Percentiles rank a stretch among this genome's conserved stretches.
Conservation (phyloP, 2,329 filamentous ascomycete species). For the Talaromyces sp. region DNA sequence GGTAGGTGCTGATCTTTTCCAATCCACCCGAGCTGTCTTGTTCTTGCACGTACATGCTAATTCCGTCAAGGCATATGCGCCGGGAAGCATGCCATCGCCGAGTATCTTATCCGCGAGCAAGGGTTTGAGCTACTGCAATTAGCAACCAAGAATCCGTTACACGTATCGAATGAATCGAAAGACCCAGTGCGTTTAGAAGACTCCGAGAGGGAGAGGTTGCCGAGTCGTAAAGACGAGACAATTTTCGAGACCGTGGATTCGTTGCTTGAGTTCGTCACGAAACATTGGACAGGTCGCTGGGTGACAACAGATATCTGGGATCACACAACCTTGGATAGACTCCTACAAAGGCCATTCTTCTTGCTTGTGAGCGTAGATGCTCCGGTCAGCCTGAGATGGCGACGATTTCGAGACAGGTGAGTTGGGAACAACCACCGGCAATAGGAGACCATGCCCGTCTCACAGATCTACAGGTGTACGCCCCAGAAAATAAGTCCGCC, state of each 20-base stretch:
- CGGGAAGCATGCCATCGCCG: conserved; percentile 84
- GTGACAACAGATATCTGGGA: conserved; percentile 80
- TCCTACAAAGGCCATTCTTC: conserved; percentile 83
- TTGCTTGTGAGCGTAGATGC: conserved; percentile 88
- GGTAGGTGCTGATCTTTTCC: conserved; percentile 29
- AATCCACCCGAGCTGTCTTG: background rate
- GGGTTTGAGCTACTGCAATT: conserved; percentile 73
- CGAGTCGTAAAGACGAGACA: conserved; percentile 23
- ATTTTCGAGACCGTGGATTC: conserved; percentile 62
- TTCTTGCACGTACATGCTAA: conserved; percentile 8
- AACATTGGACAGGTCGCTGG: conserved; percentile 76
- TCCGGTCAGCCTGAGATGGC: conserved; percentile 78
- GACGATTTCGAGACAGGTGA: conserved; percentile 63
- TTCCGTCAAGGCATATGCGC: conserved; percentile 73
- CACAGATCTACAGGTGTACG: conserved; percentile 41
- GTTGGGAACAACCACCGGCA: conserved; percentile 51
- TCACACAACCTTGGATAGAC: conserved; percentile 67
- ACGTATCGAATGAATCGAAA: conserved; percentile 24
- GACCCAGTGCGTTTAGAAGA: conserved; percentile 29
- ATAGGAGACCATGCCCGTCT: conserved; percentile 34
- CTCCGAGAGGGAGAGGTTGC: conserved; percentile 22
- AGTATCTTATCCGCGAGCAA: conserved; percentile 80
- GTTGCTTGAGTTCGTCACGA: conserved; percentile 81
- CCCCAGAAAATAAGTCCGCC: conserved; percentile 49
- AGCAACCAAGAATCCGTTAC: conserved; percentile 27